Conservation (phyloP, 176 grass and related monocot species). For the Rhynchospora breviuscula region DNA sequence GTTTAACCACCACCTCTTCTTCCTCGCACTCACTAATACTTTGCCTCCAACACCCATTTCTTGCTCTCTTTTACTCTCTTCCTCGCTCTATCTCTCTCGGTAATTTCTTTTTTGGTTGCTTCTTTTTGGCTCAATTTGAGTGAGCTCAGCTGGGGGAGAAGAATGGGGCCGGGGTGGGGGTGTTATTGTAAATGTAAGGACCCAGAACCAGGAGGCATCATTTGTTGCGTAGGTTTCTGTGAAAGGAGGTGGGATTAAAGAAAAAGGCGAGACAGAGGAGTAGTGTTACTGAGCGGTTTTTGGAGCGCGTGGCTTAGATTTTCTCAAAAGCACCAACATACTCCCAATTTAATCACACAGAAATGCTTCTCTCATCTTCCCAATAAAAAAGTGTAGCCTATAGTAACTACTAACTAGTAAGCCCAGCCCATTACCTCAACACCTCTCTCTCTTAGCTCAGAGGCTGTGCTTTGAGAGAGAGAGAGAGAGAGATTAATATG, state of each 20-base stretch:
- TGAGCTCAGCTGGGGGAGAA: neutral
- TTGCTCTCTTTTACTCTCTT: neutral
- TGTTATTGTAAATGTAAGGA: conserved; percentile 10
- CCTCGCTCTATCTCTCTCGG: neutral
- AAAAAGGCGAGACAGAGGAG: conserved; percentile 13
- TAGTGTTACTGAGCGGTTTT: neutral
- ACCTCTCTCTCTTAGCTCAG: neutral
- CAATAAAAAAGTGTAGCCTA: neutral
- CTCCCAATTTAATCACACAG: conserved; percentile 25
- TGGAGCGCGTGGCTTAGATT: conserved; percentile 40
- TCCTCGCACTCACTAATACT: conserved; percentile 24
- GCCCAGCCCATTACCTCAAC: neutral
- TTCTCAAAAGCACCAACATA: conserved; percentile 78
- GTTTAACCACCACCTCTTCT: conserved; percentile 29
- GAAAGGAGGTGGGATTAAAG: conserved; percentile 13
- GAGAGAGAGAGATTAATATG: neutral
- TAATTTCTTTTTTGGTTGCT: neutral
- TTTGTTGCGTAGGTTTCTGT: conserved; percentile 39
- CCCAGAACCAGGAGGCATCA: conserved; percentile 11
- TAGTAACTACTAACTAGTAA: neutral
- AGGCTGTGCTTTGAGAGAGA: neutral
- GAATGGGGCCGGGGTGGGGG: neutral
- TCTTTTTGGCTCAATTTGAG: conserved; percentile 4
- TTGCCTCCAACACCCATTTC: neutral
- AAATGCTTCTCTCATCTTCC: neutral